These are phyloP conservation scores for Trapa incisa DNA, from an alignment of 345 rosid genomes.

Conservation along the genomic window DNA sequence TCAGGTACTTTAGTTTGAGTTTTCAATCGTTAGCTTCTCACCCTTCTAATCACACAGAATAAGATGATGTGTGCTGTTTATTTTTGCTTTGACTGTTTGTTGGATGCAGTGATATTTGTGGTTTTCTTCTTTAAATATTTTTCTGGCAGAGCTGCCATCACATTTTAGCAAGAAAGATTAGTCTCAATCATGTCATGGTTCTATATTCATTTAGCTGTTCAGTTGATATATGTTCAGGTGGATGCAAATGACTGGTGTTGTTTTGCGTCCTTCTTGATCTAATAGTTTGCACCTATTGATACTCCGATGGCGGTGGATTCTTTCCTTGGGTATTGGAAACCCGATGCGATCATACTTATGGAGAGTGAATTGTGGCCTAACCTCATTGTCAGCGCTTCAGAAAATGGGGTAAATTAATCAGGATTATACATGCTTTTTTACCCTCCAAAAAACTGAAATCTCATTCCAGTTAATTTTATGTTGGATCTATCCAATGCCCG, in stretches of 20 bases:
- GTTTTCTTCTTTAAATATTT: background rate
- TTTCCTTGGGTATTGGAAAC: conserved; percentile 70
- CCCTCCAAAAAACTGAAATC: background rate
- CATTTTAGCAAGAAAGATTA: background rate
- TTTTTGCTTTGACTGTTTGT: background rate
- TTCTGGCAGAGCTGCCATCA: too few relatives aligned
- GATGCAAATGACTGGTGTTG: background rate
- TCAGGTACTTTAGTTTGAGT: conserved; percentile 38
- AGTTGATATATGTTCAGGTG: background rate
- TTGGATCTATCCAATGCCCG: background rate
- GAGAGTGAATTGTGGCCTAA: conserved; percentile 96
- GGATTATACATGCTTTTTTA: background rate
- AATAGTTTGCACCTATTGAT: conserved; percentile 81
- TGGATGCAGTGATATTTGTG: background rate
- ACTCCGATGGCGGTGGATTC: conserved; percentile 60
- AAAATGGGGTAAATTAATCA: conserved; percentile 36
- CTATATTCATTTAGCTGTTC: background rate
- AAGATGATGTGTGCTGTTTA: too few relatives aligned
- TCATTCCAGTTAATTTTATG: background rate
- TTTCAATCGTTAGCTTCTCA: background rate
- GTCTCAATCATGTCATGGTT: background rate
- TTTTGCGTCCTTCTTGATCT: background rate
- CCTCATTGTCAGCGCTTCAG: conserved; percentile 58
- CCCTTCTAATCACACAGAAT: background rate
- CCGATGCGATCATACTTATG: conserved; percentile 51